phyloP scores from a whole-genome alignment of 495 filamentous ascomycete species.

The Extremus antarcticus region DNA sequence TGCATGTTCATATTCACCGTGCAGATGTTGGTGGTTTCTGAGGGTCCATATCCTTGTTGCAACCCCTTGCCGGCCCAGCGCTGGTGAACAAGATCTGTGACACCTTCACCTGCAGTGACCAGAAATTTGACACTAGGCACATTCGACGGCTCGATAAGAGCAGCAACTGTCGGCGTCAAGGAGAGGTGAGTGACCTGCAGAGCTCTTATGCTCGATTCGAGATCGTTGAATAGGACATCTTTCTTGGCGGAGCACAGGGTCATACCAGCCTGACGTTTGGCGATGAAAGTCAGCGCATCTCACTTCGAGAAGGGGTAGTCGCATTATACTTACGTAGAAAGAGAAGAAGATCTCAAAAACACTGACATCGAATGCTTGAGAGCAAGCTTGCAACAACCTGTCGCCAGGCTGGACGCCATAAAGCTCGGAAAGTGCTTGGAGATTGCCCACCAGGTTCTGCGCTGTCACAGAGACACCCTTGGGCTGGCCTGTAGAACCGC shows the following conservation, averaged over 20 bases:
- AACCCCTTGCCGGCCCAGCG: slow-evolving; percentile 56
- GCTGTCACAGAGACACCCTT: slow-evolving; percentile 64
- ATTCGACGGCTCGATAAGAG: slow-evolving; percentile 47
- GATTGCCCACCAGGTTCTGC: slow-evolving; percentile 55
- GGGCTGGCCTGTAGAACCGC: slow-evolving; percentile 53
- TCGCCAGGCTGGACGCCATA: slow-evolving; percentile 43
- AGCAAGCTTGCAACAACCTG: slow-evolving; percentile 59
- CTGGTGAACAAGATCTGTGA: slow-evolving; percentile 53
- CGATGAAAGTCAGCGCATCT: too few species aligned
- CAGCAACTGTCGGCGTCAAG: slow-evolving; percentile 67
- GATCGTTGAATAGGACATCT: slow-evolving; percentile 51
- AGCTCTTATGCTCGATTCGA: slow-evolving; percentile 46
- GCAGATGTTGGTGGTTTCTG: slow-evolving; percentile 66
- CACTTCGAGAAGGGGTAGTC: too few species aligned
- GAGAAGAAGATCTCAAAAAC: slow-evolving; percentile 75
- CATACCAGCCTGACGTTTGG: too few species aligned
- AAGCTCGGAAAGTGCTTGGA: slow-evolving; percentile 45
- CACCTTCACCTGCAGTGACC: slow-evolving; percentile 58
- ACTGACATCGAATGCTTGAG: slow-evolving; percentile 64
- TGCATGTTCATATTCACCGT: slow-evolving; percentile 44
- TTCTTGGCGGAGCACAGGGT: slow-evolving; percentile 59
- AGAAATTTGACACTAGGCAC: slow-evolving; percentile 57
- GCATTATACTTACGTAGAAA: too few species aligned
- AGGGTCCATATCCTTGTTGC: slow-evolving; percentile 63
- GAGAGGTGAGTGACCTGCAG: slow-evolving; percentile 62